These are phyloP conservation scores for Diaporthe aspalathi DNA, from an alignment of 2,329 filamentous ascomycete genomes.

Conservation along the genomic window DNA sequence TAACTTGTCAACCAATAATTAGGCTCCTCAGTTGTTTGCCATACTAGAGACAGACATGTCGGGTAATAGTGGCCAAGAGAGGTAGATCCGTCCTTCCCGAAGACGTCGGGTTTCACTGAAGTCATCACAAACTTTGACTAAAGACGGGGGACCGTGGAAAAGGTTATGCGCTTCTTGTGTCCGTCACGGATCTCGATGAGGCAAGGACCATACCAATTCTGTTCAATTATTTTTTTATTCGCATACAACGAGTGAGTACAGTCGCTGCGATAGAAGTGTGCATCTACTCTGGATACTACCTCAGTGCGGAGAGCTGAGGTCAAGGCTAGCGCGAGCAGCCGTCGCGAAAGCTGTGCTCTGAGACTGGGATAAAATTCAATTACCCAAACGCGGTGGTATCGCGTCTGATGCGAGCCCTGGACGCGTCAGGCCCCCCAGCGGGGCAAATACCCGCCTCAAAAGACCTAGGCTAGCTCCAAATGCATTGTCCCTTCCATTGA, in stretches of 20 bases:
- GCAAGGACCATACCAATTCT: not conserved
- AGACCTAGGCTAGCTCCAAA: conserved; percentile 8
- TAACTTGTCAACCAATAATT: not conserved
- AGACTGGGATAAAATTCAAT: conserved; percentile 3
- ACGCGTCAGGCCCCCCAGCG: conserved; percentile 20
- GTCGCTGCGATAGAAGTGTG: no score
- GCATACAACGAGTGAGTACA: no score
- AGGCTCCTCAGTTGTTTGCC: not conserved
- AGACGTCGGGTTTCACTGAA: not conserved
- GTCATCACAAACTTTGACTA: not conserved
- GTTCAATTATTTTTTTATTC: no score
- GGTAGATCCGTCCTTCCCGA: not conserved
- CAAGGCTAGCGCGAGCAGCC: no score
- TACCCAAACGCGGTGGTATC: conserved; percentile 14
- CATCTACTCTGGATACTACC: not conserved
- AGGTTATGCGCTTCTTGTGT: not conserved
- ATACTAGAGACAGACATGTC: no score
- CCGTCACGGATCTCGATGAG: not conserved
- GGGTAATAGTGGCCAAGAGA: not conserved
- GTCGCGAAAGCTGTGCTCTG: not conserved
- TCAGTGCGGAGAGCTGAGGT: not conserved
- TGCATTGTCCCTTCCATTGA: not conserved
- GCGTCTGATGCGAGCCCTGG: conserved; percentile 17
- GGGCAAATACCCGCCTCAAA: conserved; percentile 4
- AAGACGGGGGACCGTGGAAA: not conserved